phyloP scores from a whole-genome alignment of 441 rosid genomes.

The Gossypium davidsonii region DNA sequence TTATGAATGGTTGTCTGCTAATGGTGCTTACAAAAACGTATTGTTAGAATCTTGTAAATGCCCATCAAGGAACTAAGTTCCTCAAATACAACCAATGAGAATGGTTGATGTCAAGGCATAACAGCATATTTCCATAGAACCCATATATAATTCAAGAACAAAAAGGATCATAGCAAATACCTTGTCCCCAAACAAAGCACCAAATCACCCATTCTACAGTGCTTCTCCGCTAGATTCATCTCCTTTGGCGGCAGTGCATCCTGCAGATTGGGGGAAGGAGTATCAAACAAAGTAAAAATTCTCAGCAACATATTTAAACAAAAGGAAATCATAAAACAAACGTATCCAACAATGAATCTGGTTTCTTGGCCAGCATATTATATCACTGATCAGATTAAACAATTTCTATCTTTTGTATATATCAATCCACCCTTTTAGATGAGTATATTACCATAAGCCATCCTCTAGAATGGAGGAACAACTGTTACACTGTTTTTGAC shows the following conservation, averaged over 20 bases:
- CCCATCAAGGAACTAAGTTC: neutral
- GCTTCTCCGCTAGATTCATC: constrained; percentile 78
- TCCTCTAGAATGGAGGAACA: neutral
- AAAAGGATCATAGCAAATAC: constrained; percentile 24
- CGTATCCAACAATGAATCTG: neutral
- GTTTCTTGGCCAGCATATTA: neutral
- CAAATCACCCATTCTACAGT: constrained; percentile 83
- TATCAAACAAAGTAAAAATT: neutral
- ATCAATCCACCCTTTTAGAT: neutral
- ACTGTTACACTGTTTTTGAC: neutral
- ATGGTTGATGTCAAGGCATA: neutral
- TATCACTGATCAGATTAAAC: neutral
- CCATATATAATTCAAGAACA: no score
- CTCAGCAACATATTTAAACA: neutral
- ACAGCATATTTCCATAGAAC: neutral
- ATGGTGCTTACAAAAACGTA: neutral
- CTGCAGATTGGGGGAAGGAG: constrained; percentile 29
- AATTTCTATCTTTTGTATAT: neutral
- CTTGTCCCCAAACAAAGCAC: constrained; percentile 92
- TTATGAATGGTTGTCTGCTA: neutral
- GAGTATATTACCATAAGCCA: neutral
- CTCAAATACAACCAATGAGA: neutral
- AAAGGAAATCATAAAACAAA: neutral
- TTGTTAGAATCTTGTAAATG: neutral
- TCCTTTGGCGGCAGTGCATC: constrained; percentile 51